A percentile compares a stretch with the other conserved stretches of the same genome.
phyloP scores from a whole-genome alignment of 148 eudicot species.

The Heliosperma pusillum region DNA sequence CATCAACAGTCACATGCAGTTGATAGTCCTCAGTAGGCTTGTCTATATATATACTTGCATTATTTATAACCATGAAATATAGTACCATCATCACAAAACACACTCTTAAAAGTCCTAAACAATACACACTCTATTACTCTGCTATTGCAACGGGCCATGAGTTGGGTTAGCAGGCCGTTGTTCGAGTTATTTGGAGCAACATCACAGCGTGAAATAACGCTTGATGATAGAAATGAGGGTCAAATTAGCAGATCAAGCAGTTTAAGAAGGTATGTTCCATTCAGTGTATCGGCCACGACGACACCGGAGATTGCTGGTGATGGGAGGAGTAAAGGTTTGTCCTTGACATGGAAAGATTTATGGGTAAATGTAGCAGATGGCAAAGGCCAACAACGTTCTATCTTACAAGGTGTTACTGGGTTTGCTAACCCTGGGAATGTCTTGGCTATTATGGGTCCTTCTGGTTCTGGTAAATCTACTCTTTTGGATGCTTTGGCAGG shows the following conservation, averaged over 20 bases:
- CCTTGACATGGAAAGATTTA: slow-evolving; percentile 50
- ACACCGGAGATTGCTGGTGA: background rate
- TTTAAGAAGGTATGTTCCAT: background rate
- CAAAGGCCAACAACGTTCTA: slow-evolving; percentile 19
- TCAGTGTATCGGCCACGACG: background rate
- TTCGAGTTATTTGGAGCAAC: background rate
- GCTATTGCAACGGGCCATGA: too few species aligned
- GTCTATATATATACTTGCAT: too few species aligned
- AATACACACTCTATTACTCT: too few species aligned
- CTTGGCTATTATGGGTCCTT: slow-evolving; percentile 61
- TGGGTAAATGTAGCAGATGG: slow-evolving; percentile 30
- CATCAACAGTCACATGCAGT: too few species aligned
- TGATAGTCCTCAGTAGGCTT: too few species aligned
- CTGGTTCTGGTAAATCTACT: slow-evolving; percentile 57
- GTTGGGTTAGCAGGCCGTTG: background rate
- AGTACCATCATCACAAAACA: too few species aligned
- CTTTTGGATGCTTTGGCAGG: slow-evolving; percentile 56
- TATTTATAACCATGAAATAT: too few species aligned
- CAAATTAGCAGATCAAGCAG: background rate
- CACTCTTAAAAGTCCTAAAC: too few species aligned
- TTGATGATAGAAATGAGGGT: background rate
- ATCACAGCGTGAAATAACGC: background rate
- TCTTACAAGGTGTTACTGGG: slow-evolving; percentile 37
- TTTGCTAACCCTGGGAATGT: slow-evolving; percentile 44
- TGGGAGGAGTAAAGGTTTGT: background rate